Evolutionary conservation across 306 rosid genomes (phyloP), one percentile per base, ranked within the genome.

Genomic region (Astragalus glycyphyllos): DNA sequence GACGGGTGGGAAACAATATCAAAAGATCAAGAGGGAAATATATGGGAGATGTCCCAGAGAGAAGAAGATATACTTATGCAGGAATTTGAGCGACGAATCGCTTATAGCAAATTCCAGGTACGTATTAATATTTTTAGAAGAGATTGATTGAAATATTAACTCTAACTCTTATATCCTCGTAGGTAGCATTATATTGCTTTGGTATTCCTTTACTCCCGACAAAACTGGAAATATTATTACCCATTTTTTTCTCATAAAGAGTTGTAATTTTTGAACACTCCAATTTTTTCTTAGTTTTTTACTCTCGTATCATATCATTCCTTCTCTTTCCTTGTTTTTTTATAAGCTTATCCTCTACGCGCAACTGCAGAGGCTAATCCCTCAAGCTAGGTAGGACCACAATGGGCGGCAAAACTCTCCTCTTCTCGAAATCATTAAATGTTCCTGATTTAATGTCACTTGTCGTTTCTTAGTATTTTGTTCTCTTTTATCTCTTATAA

Each of bases 1-100:
- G 98, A 91, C 68, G 98, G 98, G 29, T 90, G 98, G 98, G 98
- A 94, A 76, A 89, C 98, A n/a, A 75, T 86, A 29, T 72, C 90
- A 5, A 94, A 88, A 79, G 59, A 82, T 55, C 82, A 76, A 32
- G 96, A 91, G 63, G 97, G 92, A 62, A 94, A 85, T 69, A 50
- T 94, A 31, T 94, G 98, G 98, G 95, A 89, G 82, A 94, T 94
- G 97, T 84, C 98, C 7, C 97, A 94, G 72, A 89, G 96, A 69
- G 97, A 94, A 80, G 98, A 94, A 80, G 98, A 94, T 53, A 82
- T 91, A 41, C 96, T 94, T 51, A 93, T 91, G 65, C 98, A 91
- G 72, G 98, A 94, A 81, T 94, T 88, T 62, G 98, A 94, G 54
- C 91, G 98, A 4, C 84, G 98, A 6, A 86, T 89, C 81, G 95